These are phyloP conservation scores for Cyclocybe cylindracea DNA, from an alignment of 768 basidiomycete genomes.

Conservation along the genomic window DNA sequence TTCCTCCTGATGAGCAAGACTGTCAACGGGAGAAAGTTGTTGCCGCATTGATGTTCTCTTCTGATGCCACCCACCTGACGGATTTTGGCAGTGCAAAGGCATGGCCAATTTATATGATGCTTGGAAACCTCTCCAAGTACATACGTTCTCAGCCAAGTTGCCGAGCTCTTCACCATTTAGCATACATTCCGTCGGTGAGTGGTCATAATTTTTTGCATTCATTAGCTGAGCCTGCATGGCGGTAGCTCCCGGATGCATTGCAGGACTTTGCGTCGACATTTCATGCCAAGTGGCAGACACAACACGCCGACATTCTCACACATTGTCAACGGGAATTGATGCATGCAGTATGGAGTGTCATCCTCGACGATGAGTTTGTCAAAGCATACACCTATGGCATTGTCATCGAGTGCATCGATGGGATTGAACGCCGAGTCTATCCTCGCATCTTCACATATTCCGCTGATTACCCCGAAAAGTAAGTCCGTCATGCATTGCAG, in stretches of 20 bases:
- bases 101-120: constrained; percentile 42
- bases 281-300: constrained; percentile 13
- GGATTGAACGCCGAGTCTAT: constrained; percentile 28
- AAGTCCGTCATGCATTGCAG: constrained; percentile 3
- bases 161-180: constrained; percentile 37
- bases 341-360: constrained; percentile 13
- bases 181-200: constrained; percentile 42
- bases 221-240: constrained; percentile 11
- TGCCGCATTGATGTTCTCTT: no score
- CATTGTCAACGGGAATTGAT: constrained; percentile 23
- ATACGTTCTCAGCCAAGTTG: constrained; percentile 24
- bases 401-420: constrained; percentile 31
- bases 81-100: constrained; percentile 30
- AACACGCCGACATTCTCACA: constrained; percentile 14
- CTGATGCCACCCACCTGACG: constrained; percentile 24
- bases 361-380: constrained; percentile 18
- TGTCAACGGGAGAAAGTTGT: no score
- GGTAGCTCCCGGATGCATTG: constrained; percentile 24
- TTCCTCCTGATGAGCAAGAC: constrained; percentile 7
- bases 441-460: constrained; percentile 34
- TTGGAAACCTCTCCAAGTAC: constrained; percentile 46
- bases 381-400: constrained; percentile 32
- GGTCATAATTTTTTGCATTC: neutral
- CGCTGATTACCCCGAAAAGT: constrained; percentile 46
- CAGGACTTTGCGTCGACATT: constrained; percentile 18